phyloP scores from a whole-genome alignment of 306 rosid genomes.

The Macrotyloma uniflorum region DNA sequence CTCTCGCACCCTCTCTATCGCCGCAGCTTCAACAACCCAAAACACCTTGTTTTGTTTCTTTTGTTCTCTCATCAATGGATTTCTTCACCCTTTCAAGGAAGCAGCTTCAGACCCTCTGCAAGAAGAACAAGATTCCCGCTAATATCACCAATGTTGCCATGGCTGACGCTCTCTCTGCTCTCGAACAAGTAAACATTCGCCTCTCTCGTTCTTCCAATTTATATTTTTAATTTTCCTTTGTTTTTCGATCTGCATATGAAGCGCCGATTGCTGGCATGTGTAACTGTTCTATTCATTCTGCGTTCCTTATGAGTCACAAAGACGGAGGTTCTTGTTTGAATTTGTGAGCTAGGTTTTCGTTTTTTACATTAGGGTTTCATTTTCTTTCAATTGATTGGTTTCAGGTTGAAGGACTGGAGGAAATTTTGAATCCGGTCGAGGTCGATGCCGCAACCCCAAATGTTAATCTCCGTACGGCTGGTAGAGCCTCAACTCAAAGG shows the following conservation, averaged over 20 bases:
- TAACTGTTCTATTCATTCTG: background rate
- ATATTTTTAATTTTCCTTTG: background rate
- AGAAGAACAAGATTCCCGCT: conserved; percentile 92
- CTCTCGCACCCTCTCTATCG: background rate
- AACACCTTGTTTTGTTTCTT: conserved; percentile 62
- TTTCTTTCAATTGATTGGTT: conserved; percentile 21
- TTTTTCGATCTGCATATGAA: background rate
- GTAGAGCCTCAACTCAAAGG: conserved; percentile 56
- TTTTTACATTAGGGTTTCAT: background rate
- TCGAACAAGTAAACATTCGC: conserved; percentile 46
- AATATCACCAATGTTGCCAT: conserved; percentile 83
- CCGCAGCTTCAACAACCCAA: conserved; percentile 15
- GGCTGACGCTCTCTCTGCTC: conserved; percentile 80
- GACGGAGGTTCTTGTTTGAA: background rate
- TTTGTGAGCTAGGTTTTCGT: background rate
- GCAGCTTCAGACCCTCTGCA: conserved; percentile 84
- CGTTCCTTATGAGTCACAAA: background rate
- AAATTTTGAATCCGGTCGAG: conserved; percentile 46
- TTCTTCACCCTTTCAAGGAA: conserved; percentile 77
- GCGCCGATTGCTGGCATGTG: background rate
- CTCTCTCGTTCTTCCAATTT: background rate
- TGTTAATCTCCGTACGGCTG: conserved; percentile 42
- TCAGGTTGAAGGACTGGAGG: conserved; percentile 91
- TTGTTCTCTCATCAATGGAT: conserved; percentile 53
- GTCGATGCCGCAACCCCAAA: conserved; percentile 43